Percentiles rank a stretch among this genome's conserved stretches.
phyloP scores from a whole-genome alignment of 129 eudicot genomes.

The Sambucus nigra region DNA sequence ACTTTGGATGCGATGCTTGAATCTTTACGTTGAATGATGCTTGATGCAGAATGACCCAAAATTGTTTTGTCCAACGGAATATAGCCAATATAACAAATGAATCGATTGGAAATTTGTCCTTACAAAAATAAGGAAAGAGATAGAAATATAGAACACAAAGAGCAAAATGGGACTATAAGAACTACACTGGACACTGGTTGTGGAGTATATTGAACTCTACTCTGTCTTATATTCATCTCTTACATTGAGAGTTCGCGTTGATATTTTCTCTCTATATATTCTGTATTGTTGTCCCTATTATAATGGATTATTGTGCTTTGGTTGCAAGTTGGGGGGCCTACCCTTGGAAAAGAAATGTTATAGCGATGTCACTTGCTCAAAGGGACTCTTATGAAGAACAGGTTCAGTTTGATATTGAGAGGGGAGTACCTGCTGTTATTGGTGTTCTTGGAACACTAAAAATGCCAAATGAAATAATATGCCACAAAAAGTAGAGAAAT shows the following conservation, averaged over 20 bases:
- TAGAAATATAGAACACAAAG: too few species aligned
- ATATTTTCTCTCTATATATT: too few species aligned
- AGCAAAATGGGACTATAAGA: constrained; percentile 77
- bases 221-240: neutral
- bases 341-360: constrained; percentile 76
- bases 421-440: constrained; percentile 73
- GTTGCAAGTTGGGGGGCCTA: constrained; percentile 99
- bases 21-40: too few species aligned
- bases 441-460: constrained; percentile 91
- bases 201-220: constrained; percentile 57
- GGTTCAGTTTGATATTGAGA: too few species aligned
- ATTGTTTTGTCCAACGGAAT: too few species aligned
- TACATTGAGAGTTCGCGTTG: neutral
- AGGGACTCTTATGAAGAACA: too few species aligned
- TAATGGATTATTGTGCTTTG: constrained; percentile 19
- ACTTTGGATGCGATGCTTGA: too few species aligned
- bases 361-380: constrained; percentile 95
- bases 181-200: constrained; percentile 97
- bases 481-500: too few species aligned
- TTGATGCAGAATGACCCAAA: too few species aligned
- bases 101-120: too few species aligned
- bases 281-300: neutral
- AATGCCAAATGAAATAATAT: constrained; percentile 80
- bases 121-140: too few species aligned
- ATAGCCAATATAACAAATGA: too few species aligned